Evolutionary conservation across 768 basidiomycete genomes (phyloP).

Genomic region (Leccinum broughii): DNA sequence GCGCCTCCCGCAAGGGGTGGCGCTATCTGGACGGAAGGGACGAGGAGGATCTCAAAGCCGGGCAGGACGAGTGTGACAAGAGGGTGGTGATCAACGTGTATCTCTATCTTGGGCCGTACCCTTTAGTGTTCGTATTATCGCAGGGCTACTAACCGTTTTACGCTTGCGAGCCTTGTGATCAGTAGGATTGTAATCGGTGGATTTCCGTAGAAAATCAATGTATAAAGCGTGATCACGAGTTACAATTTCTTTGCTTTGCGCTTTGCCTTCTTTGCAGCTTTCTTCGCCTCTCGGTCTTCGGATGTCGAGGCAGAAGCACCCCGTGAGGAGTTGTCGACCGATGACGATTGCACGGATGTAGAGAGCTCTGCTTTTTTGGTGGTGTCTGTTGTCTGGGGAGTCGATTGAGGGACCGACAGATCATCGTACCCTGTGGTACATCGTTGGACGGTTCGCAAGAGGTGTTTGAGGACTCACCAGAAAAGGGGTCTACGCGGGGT

Average conservation of each 20-base stretch:
- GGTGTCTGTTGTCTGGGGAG: neutral
- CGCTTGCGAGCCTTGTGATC: conserved; percentile 16
- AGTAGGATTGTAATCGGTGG: conserved; percentile 15
- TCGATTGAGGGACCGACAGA: conserved; percentile 2
- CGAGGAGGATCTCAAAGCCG: conserved; percentile 55
- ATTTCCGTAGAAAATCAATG: conserved; percentile 16
- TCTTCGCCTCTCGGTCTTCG: conserved; percentile 27
- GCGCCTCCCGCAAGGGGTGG: conserved; percentile 63
- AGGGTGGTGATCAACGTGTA: conserved; percentile 63
- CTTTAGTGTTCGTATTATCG: conserved; percentile 24
- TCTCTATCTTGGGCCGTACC: conserved; percentile 29
- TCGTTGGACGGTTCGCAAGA: neutral
- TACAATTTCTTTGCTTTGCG: conserved; percentile 33
- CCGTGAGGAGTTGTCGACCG: conserved; percentile 14
- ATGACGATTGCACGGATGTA: neutral
- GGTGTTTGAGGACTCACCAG: conserved; percentile 41
- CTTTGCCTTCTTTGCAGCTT: conserved; percentile 36
- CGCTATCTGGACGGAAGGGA: conserved; percentile 76
- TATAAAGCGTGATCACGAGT: conserved; percentile 10
- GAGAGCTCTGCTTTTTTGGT: conserved; percentile 13
- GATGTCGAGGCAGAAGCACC: conserved; percentile 23
- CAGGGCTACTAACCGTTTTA: conserved; percentile 12
- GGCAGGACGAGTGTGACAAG: conserved; percentile 81
- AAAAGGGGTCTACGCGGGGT: conserved; percentile 62
- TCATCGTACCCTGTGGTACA: conserved; percentile 35